Conservation (phyloP, 75 land plant genomes). For the Chamaecyparis obtusa region DNA sequence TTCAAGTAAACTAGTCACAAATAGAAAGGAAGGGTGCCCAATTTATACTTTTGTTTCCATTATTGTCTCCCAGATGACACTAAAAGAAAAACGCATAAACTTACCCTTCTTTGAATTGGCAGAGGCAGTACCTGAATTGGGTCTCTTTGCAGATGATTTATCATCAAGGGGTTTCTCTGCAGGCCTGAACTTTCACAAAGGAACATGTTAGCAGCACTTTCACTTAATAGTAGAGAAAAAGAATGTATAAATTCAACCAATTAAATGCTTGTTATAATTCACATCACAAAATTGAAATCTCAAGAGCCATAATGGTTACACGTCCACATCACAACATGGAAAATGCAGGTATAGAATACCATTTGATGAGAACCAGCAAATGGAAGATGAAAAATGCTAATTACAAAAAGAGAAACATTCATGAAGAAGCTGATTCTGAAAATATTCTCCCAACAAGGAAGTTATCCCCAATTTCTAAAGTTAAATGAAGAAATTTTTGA, state of each 20-base stretch:
- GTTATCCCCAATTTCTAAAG: too few species aligned
- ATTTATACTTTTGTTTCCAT: too few species aligned
- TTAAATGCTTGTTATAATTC: neutral
- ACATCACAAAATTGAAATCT: neutral
- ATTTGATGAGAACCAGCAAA: too few species aligned
- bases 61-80: neutral
- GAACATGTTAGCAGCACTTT: neutral
- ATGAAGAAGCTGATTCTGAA: too few species aligned
- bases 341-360: neutral
- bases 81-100: neutral
- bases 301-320: neutral
- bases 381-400: too few species aligned
- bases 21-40: neutral
- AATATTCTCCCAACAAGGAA: too few species aligned
- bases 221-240: neutral
- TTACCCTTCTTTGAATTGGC: conserved; percentile 9
- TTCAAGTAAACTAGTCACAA: neutral
- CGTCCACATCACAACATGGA: neutral
- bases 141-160: neutral
- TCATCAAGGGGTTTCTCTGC: conserved; percentile 7
- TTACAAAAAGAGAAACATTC: too few species aligned
- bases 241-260: neutral
- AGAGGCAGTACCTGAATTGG: conserved; percentile 7
- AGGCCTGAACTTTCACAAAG: neutral
- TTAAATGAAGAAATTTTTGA: too few species aligned